Conservation (phyloP, 2,329 filamentous ascomycete genomes). For the Aquanectria penicillioides region DNA sequence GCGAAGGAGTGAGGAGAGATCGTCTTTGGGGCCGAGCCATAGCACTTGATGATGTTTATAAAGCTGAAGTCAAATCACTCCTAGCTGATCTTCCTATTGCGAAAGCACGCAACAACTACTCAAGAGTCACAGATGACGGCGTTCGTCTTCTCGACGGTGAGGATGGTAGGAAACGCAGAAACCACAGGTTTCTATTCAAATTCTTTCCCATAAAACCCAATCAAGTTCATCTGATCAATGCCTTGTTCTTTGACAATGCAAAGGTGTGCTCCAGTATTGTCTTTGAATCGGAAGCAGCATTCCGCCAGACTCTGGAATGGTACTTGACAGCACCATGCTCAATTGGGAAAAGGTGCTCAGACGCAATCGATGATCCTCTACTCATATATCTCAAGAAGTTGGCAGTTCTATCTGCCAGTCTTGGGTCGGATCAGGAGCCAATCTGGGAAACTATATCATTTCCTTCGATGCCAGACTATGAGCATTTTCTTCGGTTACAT, state of each 20-base stretch:
- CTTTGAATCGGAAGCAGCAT: not conserved
- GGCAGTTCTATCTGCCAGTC: not conserved
- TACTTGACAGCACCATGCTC: not conserved
- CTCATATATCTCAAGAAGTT: not conserved
- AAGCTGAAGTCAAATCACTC: not conserved
- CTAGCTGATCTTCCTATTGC: slow-evolving; percentile 2
- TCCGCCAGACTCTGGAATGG: not conserved
- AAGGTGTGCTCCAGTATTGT: not conserved
- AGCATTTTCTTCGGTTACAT: not conserved
- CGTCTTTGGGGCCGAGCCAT: not conserved
- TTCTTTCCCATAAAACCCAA: slow-evolving; percentile 1
- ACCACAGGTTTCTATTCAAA: slow-evolving; percentile 12
- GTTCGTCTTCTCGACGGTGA: not conserved
- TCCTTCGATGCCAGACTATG: not conserved
- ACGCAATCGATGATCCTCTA: not conserved
- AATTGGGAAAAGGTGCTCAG: not conserved
- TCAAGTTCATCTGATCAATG: slow-evolving; percentile 1
- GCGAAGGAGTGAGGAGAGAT: not conserved
- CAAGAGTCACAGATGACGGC: not conserved
- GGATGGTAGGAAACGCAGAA: not conserved
- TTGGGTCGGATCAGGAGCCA: not conserved
- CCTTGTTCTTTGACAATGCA: slow-evolving; percentile 1
- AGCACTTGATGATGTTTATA: not conserved
- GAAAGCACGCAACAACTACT: slow-evolving; percentile 13
- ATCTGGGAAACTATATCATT: not conserved